Base-by-base conservation (phyloP, 192 early-diverging fungal species). In the Backusella tarrabulga region DNA sequence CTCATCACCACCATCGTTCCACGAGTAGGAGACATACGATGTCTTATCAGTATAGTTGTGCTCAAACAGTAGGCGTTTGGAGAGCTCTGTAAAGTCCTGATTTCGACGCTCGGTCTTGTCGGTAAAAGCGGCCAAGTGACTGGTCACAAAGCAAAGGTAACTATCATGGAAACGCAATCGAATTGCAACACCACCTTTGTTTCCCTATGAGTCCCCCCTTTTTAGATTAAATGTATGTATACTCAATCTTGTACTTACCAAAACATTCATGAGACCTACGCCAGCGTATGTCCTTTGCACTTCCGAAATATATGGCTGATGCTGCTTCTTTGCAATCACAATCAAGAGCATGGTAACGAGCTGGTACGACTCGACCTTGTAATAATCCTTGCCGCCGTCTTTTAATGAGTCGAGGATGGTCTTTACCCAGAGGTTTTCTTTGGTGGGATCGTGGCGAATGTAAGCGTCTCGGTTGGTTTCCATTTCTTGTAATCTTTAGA, bases 121-220 rank as follows among this genome's bases (percentile, higher is more conserved):
- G 1, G 87, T 84, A 76, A 96, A 94, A 4, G 96, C 96, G 0
- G 98, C 98, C 60, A 99, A 81, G 80, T 99, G 98, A 38, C 90
- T 88, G 75, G 92, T 95, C n/a, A 99, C 92, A 81, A 97, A 92
- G 63, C 92, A 92, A 3, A 97, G 34, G 68, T 93, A 94, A 4
- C 95, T 92, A 77, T 97, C 95, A 54, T 89, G 79, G 67, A 90
- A 89, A 21, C 88, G 83, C 56, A 98, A 80, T 23, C 97, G 87
- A 42, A 97, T 89, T 2, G 92, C 92, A 7, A 96, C 93, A 0
- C 92, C 95, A 23, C 98, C 98, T 86, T 99, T 99, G 84, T 99
- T 99, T 42, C 97, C 98, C 92, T 92, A 52, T 4, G 8, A 15
- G 34, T 5, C 56, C 23, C 15, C 15, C n/a, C 12, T 67, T 5